Conservation (phyloP, 2,329 filamentous ascomycete species). For the Hyphodiscus sp. region DNA sequence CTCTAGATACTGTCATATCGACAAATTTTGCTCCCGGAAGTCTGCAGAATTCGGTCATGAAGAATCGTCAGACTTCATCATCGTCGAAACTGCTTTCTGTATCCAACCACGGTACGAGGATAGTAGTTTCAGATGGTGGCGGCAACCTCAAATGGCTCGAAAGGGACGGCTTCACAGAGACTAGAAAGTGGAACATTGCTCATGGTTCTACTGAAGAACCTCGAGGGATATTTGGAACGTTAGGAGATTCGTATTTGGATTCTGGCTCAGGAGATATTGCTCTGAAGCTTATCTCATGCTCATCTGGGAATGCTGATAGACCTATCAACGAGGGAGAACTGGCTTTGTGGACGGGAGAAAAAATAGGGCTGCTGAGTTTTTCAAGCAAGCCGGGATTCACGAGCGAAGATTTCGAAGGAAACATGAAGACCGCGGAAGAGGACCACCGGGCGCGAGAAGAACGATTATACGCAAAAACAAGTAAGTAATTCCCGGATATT, state of each 20-base stretch:
- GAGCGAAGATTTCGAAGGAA: slow-evolving; percentile 45
- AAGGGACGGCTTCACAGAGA: slow-evolving; percentile 65
- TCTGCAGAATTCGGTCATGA: slow-evolving; percentile 47
- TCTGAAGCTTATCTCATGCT: slow-evolving; percentile 61
- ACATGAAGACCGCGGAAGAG: slow-evolving; percentile 36
- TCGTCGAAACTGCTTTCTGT: slow-evolving; percentile 77
- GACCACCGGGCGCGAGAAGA: slow-evolving; percentile 48
- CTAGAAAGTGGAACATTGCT: slow-evolving; percentile 48
- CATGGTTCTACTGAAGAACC: slow-evolving; percentile 43
- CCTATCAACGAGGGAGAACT: slow-evolving; percentile 57
- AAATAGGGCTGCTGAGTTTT: slow-evolving; percentile 66
- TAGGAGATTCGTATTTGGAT: slow-evolving; percentile 31
- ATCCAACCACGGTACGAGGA: slow-evolving; percentile 70
- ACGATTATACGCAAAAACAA: slow-evolving; percentile 57
- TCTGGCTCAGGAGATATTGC: slow-evolving; percentile 64
- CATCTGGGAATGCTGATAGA: slow-evolving; percentile 31
- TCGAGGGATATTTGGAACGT: slow-evolving; percentile 44
- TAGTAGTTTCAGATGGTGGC: slow-evolving; percentile 78
- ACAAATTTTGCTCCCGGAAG: slow-evolving; percentile 28
- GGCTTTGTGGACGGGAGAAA: slow-evolving; percentile 82
- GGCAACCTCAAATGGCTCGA: slow-evolving; percentile 89
- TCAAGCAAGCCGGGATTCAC: slow-evolving; percentile 44
- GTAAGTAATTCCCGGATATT: too few species aligned
- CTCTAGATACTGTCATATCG: slow-evolving; percentile 20
- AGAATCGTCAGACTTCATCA: slow-evolving; percentile 79